Conservation (phyloP, 139 green algal species). For the Asterochloris erici region DNA sequence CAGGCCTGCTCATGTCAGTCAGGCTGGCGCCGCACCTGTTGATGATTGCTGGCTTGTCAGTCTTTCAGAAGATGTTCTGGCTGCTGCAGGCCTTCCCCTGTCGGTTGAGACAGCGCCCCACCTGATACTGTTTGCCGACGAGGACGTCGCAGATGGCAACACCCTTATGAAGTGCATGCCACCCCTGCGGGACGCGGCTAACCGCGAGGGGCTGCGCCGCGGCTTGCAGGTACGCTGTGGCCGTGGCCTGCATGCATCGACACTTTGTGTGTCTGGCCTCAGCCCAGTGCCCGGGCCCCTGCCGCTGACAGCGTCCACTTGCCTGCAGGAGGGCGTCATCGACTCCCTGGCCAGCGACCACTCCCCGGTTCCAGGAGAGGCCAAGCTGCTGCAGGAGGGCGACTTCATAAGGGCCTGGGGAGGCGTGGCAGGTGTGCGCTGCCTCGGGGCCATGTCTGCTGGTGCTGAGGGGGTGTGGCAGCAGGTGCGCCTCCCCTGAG, state of each 20-base stretch:
- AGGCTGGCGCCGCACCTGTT: too few relatives aligned
- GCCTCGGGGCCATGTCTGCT: too few relatives aligned
- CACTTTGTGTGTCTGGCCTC: background rate
- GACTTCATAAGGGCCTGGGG: conserved; percentile 93
- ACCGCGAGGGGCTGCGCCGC: conserved; percentile 52
- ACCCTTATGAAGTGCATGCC: conserved; percentile 90
- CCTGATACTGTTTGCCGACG: conserved; percentile 86
- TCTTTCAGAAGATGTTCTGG: background rate
- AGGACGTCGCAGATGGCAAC: conserved; percentile 61
- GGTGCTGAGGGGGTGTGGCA: too few relatives aligned
- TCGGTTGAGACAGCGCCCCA: conserved; percentile 90
- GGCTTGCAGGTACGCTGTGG: conserved; percentile 33
- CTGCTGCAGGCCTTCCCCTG: conserved; percentile 58
- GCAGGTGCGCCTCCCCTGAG: too few relatives aligned
- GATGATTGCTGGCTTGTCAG: too few relatives aligned
- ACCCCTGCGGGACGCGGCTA: conserved; percentile 61
- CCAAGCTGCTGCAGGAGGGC: conserved; percentile 79
- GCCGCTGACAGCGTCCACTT: background rate
- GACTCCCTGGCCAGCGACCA: conserved; percentile 83
- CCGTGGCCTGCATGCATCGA: background rate
- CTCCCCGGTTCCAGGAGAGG: conserved; percentile 67
- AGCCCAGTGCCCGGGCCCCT: background rate
- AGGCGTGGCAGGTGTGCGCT: conserved; percentile 72
- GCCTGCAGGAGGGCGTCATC: conserved; percentile 44
- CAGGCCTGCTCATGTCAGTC: too few relatives aligned